phyloP scores from a whole-genome alignment of 305 asterid genomes.

The Solanum hybrid region DNA sequence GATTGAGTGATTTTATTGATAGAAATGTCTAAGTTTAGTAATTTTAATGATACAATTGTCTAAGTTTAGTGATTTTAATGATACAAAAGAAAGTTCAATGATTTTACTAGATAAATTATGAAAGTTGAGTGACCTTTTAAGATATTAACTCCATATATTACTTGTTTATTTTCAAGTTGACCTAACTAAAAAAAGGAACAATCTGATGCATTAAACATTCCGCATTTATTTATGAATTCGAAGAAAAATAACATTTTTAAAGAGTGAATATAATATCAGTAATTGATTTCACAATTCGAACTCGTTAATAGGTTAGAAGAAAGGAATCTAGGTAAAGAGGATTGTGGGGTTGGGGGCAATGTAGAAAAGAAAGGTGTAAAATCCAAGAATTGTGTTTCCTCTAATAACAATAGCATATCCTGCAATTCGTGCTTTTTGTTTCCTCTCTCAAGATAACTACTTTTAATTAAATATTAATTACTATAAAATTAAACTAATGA shows the following conservation, averaged over 20 bases:
- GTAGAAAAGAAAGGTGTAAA: constrained; percentile 31
- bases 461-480: not conserved
- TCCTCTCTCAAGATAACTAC: not conserved
- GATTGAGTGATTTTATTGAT: too few species aligned
- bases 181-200: not conserved
- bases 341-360: constrained; percentile 1
- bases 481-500: not conserved
- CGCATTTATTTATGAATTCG: fast-evolving
- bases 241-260: not conserved
- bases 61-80: too few species aligned
- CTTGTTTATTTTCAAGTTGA: not conserved
- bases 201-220: too few species aligned
- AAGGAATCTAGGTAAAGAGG: constrained; percentile 38
- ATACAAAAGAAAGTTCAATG: too few species aligned
- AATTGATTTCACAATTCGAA: not conserved
- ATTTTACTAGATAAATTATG: too few species aligned
- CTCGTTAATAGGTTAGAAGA: not conserved
- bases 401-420: constrained; percentile 20
- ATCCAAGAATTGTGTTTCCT: constrained; percentile 47
- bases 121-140: too few species aligned
- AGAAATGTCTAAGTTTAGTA: too few species aligned
- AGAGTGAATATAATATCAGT: not conserved
- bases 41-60: too few species aligned
- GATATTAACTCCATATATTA: not conserved
- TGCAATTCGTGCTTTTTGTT: constrained; percentile 19